Evolutionary conservation across 805 yeast species (phyloP).

Genomic region (Saturnispora quitensis): DNA sequence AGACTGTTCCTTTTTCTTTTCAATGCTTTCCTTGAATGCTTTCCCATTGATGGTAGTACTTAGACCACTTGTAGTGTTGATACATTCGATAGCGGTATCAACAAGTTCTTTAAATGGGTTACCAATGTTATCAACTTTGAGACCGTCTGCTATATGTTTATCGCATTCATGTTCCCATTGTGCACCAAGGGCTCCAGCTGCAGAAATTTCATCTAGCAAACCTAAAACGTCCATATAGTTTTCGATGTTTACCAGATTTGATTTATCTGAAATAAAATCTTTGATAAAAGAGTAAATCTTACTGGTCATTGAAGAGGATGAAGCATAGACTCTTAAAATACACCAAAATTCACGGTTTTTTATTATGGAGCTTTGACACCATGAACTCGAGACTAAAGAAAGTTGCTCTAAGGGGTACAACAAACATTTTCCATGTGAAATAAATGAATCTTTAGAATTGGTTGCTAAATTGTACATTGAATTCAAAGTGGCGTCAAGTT

Average conservation of each 20-base stretch:
- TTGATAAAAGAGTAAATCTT: conserved; percentile 41
- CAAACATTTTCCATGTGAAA: conserved; percentile 36
- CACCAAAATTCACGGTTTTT: conserved; percentile 39
- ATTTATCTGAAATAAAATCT: conserved; percentile 26
- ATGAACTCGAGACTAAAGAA: conserved; percentile 33
- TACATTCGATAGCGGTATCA: conserved; percentile 50
- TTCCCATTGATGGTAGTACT: conserved; percentile 28
- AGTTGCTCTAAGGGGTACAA: conserved; percentile 43
- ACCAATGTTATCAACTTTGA: conserved; percentile 31
- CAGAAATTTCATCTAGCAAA: conserved; percentile 67
- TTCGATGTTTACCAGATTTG: conserved; percentile 32
- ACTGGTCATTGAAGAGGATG: conserved; percentile 33
- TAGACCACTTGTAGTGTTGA: conserved; percentile 49
- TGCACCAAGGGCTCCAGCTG: conserved; percentile 72
- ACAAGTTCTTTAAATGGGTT: conserved; percentile 48
- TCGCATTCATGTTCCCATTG: conserved; percentile 64
- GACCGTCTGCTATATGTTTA: conserved; percentile 33
- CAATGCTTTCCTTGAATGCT: conserved; percentile 25
- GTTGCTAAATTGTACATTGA: conserved; percentile 17
- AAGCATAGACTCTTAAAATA: conserved; percentile 36
- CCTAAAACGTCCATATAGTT: conserved; percentile 65
- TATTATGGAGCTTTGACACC: conserved; percentile 33
- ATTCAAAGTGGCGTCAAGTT: conserved; percentile 21
- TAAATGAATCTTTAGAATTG: conserved; percentile 32
- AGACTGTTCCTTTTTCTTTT: conserved; percentile 19